phyloP scores from a whole-genome alignment of 352 stramenopile genomes.

The Phytophthora cactorum region DNA sequence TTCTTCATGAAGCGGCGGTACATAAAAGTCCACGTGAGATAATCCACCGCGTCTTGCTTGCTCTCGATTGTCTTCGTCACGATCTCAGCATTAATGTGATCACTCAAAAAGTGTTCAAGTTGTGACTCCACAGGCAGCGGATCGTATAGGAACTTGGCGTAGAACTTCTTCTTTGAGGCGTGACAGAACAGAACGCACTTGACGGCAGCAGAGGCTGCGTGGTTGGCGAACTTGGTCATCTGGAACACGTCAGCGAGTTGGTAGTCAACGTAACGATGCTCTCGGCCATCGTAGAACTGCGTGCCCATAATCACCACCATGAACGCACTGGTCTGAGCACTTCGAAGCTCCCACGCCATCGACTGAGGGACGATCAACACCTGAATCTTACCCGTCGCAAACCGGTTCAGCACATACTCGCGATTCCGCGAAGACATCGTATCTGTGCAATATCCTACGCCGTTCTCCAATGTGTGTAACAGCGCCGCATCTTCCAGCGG shows the following conservation, averaged over 20 bases:
- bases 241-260: slow-evolving; percentile 97
- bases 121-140: slow-evolving; percentile 99
- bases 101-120: slow-evolving; percentile 97
- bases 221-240: slow-evolving; percentile 95
- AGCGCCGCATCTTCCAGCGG: slow-evolving; percentile 91
- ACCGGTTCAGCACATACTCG: slow-evolving; percentile 91
- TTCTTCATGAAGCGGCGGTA: slow-evolving; percentile 99
- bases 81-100: slow-evolving; percentile 99
- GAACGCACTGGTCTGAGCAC: slow-evolving; percentile 78
- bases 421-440: slow-evolving; percentile 93
- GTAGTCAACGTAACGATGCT: slow-evolving; percentile 98
- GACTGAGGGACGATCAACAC: slow-evolving; percentile 95
- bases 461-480: slow-evolving; percentile 93
- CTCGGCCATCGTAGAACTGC: slow-evolving; percentile 96
- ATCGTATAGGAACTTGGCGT: slow-evolving; percentile 99
- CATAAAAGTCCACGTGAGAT: slow-evolving; percentile 99
- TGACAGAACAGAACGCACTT: slow-evolving; percentile 98
- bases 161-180: slow-evolving; percentile 97
- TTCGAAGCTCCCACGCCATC: slow-evolving; percentile 93
- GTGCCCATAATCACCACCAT: slow-evolving; percentile 98
- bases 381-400: slow-evolving; percentile 85
- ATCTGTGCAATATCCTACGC: slow-evolving; percentile 96
- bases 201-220: slow-evolving; percentile 50
- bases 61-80: slow-evolving; percentile 98
- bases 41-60: slow-evolving; percentile 99